Evolutionary conservation across 768 basidiomycete genomes (phyloP), one percentile per base, ranked within the genome.

Genomic region (Favolaschia claudopus): DNA sequence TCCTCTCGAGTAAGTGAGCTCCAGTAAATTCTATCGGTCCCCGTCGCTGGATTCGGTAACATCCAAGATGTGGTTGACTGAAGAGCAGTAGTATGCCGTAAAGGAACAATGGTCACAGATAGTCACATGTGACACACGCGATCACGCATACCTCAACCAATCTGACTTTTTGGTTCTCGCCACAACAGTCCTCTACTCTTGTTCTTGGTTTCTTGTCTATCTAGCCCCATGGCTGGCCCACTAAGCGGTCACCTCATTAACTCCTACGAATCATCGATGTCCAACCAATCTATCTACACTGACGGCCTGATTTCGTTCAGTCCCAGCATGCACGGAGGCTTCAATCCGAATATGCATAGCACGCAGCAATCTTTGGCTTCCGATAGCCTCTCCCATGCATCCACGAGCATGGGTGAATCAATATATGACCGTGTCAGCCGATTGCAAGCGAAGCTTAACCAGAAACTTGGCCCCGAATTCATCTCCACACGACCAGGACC

Each of bases 391-490:
- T 58, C 55, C 32, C 56, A 55, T 29, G 67, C 74, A 1, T 74
- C 70, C 37, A 71, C 71, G 62, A 78, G 82, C 12, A 75, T 89
- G 32, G 83, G 85, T 0, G 83, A 89, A 52, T 88, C 86, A 42
- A 87, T 88, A 0, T 83, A 86, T 2, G 77, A 79, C 51, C 88
- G 86, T 66, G 85, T 94, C 38, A 89, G 88, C 6, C 71, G 81
- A 0, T 77, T 97, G 2, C 94, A 96, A 69, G 86, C 83, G 13
- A 92, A 94, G 71, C 81, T 99, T 28, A 82, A 91, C 68, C 89
- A 88, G 74, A 92, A 90, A 65, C 87, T 99, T 19, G 97, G 97
- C 3, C 97, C 97, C 1, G 97, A 99, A 76, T 97, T 85, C 68
- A 85, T 99, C 53, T 94, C 92, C 3, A 89, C 90, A 63, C 82